Evolutionary conservation across 1,284 basidiomycete species (phyloP), one percentile per base, ranked within the genome.

Genomic region (Irpex sp.): DNA sequence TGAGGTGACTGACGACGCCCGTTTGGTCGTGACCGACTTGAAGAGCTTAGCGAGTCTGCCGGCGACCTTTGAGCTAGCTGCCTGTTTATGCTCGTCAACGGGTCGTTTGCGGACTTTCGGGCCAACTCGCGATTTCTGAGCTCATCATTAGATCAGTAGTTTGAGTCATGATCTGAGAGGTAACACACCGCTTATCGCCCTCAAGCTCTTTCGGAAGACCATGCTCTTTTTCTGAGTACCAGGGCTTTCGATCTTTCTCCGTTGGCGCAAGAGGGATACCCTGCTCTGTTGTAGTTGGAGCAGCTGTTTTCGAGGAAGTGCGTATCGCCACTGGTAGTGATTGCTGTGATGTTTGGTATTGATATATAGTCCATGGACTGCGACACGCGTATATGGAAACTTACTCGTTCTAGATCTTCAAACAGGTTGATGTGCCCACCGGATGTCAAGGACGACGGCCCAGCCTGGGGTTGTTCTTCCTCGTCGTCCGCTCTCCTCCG

Each of bases 391-490:
- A 15, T 35, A 33, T 56, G 15, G 57, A 11, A 8, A 70, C 79
- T 8, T 61, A 85, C 88, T 68, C 81, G 80, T 69, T 92, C 91
- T 8, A 92, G 66, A 68, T 92, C 89, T 66, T 89, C 86, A 67
- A 93, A 93, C 59, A 93, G 75, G 69, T 93, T 93, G 75, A 93
- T 90, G 68, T 93, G 91, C 0, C 84, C 86, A 4, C 68, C 65
- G 1, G 69, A 55, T 36, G 80, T 78, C n/a, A 84, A 68, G 7
- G 76, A 73, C 3, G 79, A 78, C 31, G 72, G 75, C 69, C 72
- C 11, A 60, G 53, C 19, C 47, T 37, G 11, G 50, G 51, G 21
- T 39, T 58, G 56, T 5, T 58, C 70, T 35, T 75, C 70, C n/a
- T 74, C 77, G 43, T 77, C 74, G 5, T 78, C 76, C 7, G 80